Percentiles rank a stretch among this genome's conserved stretches.
Evolutionary conservation across 345 rosid genomes (phyloP).

Genomic region (Trapa bicornis): DNA sequence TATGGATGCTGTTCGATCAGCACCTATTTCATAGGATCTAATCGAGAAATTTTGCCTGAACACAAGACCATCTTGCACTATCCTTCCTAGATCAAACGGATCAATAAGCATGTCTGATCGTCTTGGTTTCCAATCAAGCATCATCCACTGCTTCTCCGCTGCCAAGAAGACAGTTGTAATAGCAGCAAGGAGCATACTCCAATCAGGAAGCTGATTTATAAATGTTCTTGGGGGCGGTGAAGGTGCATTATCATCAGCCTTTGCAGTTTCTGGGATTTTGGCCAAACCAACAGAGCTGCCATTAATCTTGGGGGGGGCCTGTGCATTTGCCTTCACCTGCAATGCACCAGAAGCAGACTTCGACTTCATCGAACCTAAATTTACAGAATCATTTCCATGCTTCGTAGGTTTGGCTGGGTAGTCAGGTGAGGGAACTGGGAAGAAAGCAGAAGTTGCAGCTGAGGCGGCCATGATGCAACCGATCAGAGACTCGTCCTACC

Average conservation of each 20-base stretch:
- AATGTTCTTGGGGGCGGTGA: constrained; percentile 77
- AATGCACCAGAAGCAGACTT: constrained; percentile 40
- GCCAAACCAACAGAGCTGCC: constrained; percentile 45
- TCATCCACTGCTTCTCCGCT: constrained; percentile 99
- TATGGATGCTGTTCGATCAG: constrained; percentile 94
- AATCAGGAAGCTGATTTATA: constrained; percentile 90
- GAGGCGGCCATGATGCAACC: constrained; percentile 50
- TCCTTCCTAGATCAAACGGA: constrained; percentile 74
- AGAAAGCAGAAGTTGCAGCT: constrained; percentile 64
- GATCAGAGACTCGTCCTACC: not conserved
- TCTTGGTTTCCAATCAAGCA: constrained; percentile 97
- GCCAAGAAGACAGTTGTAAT: constrained; percentile 92
- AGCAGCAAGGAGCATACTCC: constrained; percentile 99
- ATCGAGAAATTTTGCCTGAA: constrained; percentile 81
- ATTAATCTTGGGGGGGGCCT: constrained; percentile 79
- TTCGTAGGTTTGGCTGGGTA: constrained; percentile 34
- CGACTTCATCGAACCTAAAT: constrained; percentile 32
- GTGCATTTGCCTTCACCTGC: constrained; percentile 80
- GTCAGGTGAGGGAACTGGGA: constrained; percentile 48
- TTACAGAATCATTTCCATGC: constrained; percentile 30
- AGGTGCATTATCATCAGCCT: constrained; percentile 32
- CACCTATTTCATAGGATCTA: constrained; percentile 96
- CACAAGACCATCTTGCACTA: constrained; percentile 82
- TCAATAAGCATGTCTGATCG: constrained; percentile 76
- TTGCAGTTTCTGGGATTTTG: constrained; percentile 31